Conservation (phyloP, 805 yeast genomes). For the Torulaspora gathmanii region DNA sequence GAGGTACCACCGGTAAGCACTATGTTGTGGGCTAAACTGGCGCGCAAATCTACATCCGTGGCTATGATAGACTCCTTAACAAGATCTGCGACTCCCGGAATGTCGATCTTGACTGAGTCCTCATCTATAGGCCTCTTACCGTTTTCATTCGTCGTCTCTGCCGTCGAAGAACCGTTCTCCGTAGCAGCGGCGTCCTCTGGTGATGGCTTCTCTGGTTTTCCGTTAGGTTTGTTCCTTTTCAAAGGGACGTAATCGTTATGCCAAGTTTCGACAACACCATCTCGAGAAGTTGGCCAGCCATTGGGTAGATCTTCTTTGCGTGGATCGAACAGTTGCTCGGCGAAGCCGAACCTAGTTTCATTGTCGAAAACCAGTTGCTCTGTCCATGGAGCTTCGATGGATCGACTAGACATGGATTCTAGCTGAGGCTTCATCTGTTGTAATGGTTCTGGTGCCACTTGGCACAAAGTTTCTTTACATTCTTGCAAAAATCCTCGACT, state of each 20-base stretch:
- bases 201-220: constrained; percentile 33
- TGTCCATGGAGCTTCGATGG: constrained; percentile 76
- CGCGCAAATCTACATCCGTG: constrained; percentile 74
- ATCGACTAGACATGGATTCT: constrained; percentile 37
- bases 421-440: constrained; percentile 27
- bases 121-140: constrained; percentile 31
- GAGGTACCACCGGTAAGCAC: constrained; percentile 83
- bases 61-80: constrained; percentile 48
- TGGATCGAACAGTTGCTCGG: constrained; percentile 73
- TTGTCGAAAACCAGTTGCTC: constrained; percentile 55
- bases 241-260: constrained; percentile 69
- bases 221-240: constrained; percentile 47
- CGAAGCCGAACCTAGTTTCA: constrained; percentile 54
- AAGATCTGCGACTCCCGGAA: constrained; percentile 57
- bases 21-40: constrained; percentile 83
- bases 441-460: constrained; percentile 37
- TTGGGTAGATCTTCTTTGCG: constrained; percentile 39
- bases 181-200: constrained; percentile 28
- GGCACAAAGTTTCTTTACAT: constrained; percentile 67
- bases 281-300: constrained; percentile 38
- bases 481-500: constrained; percentile 55
- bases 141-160: constrained; percentile 24
- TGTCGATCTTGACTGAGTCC: constrained; percentile 12
- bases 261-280: constrained; percentile 52
- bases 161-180: constrained; percentile 16